Evolutionary conservation across 75 land plant genomes (phyloP), one percentile per base, ranked within the genome.

Genomic region (Pseudotsuga menziesii): DNA sequence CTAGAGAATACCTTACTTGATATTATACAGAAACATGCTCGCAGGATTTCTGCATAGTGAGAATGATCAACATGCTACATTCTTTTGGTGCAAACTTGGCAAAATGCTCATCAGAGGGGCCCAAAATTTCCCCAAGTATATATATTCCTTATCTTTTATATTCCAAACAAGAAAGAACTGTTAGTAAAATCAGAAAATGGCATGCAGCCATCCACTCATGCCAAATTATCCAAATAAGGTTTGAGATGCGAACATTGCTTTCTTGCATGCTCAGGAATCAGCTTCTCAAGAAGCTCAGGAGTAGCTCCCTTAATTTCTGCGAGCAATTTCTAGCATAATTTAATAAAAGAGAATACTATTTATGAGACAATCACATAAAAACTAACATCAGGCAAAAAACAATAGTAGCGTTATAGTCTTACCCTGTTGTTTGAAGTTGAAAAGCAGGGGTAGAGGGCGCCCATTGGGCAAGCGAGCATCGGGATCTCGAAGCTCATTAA

Each of bases 351-450:
- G 61, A 19, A 60, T 60, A 2, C 9, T 19, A 9, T 19, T 60
- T 4, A 60, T 60, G 41, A n/a, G 61, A 59, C 52, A 54, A 15
- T 36, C n/a, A 25, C 3, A 48, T n/a, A 0, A 61, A n/a, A 27
- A 55, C 61, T 0, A n/a, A n/a, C n/a, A 67, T 26, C 58, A 27
- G 8, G 15, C 27, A 63, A 77, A 55, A 61, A 63, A 62, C 4
- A 66, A 59, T 17, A 59, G 48, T 0, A 44, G 48, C 5, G 8
- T 44, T 8, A 44, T 44, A 8, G 5, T 44, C 48, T 44, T n/a
- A 59, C 95, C 95, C 88, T 88, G 77, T 57, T 84, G 77, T 27
- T 90, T 90, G 85, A 92, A 92, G 70, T 92, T 75, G 78, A 91
- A 92, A 29, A 92, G 57, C 61, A 93, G 86, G 17, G 95, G 95